Conservation (phyloP, 2,329 filamentous ascomycete species). For the Neofusicoccum laricinum region DNA sequence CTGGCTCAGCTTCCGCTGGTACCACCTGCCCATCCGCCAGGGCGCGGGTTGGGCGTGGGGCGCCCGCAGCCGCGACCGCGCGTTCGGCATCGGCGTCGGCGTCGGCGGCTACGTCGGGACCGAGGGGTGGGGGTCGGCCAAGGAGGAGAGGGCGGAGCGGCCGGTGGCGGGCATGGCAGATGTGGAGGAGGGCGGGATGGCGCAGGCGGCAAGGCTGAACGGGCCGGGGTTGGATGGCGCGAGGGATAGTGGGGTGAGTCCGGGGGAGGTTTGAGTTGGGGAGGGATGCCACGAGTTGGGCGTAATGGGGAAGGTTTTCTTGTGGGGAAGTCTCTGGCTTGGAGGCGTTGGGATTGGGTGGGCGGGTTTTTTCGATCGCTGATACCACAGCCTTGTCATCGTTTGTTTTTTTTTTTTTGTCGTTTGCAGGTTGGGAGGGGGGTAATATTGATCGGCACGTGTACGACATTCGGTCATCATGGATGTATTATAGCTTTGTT, state of each 20-base stretch:
- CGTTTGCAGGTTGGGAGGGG: too few species aligned
- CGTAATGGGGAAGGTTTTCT: background rate
- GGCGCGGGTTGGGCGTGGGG: constrained; percentile 91
- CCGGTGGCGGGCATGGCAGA: background rate
- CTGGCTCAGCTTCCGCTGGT: constrained; percentile 77
- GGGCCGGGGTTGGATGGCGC: constrained; percentile 2
- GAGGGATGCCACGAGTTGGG: background rate
- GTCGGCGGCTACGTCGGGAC: constrained; percentile 45
- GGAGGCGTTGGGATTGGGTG: too few species aligned
- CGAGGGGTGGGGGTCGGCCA: constrained; percentile 42
- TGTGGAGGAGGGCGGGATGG: background rate
- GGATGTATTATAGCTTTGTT: too few species aligned
- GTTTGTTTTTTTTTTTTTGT: too few species aligned
- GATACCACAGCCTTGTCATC: too few species aligned
- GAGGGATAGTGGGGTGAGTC: background rate
- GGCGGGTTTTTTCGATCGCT: too few species aligned
- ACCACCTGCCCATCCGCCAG: constrained; percentile 75
- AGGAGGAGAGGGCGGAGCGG: too few species aligned
- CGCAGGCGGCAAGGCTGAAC: background rate
- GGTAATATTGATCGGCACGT: too few species aligned
- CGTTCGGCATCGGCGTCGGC: constrained; percentile 74
- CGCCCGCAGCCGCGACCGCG: constrained; percentile 66
- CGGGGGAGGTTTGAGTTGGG: background rate
- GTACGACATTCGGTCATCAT: too few species aligned
- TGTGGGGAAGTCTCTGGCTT: too few species aligned